Evolutionary conservation across 257 asterid genomes (phyloP).

Genomic region (Ophiorrhiza pumila): DNA sequence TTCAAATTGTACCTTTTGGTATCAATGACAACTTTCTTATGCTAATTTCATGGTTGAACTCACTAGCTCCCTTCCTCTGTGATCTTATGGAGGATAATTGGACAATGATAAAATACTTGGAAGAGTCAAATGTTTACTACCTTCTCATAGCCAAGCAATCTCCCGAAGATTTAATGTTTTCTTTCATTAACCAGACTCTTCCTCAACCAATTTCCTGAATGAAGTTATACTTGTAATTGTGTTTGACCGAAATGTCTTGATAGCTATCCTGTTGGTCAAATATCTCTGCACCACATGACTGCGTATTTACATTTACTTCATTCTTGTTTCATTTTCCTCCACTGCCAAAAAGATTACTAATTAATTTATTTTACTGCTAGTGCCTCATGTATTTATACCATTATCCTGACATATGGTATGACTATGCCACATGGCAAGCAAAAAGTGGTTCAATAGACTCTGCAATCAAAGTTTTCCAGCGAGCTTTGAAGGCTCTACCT

Average conservation of each 20-base stretch:
- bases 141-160: not conserved
- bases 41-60: not conserved
- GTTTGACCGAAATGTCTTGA: not conserved
- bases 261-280: not conserved
- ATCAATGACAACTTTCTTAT: not conserved
- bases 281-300: not conserved
- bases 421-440: slow-evolving; percentile 94
- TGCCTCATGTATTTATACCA: slow-evolving; percentile 96
- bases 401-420: slow-evolving; percentile 98
- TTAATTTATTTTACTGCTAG: slow-evolving; percentile 42
- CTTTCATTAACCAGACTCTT: not conserved
- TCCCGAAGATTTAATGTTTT: not conserved
- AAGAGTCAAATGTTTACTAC: not conserved
- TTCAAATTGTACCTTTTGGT: not conserved
- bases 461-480: slow-evolving; percentile 84
- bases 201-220: not conserved
- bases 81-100: not conserved
- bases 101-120: not conserved
- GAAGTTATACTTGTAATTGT: not conserved
- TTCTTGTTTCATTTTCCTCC: not conserved
- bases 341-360: slow-evolving; percentile 21
- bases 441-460: slow-evolving; percentile 76
- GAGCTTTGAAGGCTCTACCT: slow-evolving; percentile 93
- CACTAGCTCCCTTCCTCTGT: not conserved
- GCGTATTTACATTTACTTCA: not conserved